phyloP scores from a whole-genome alignment of 164 flowering plant genomes.

The Vitis labrusca region DNA sequence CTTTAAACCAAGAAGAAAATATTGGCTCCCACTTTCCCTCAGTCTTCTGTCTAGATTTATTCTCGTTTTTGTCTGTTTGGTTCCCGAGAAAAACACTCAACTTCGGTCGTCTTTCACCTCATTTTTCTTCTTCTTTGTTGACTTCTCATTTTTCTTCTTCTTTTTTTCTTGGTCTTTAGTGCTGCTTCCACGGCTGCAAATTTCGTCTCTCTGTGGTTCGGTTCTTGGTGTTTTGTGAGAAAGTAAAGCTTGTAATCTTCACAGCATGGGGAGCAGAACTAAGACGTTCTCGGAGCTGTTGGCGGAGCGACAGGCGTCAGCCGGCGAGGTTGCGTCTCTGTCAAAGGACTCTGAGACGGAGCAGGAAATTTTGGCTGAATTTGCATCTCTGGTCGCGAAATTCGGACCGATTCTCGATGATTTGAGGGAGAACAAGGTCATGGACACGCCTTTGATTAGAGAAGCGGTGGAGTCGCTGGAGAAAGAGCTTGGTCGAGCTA shows the following conservation, averaged over 20 bases:
- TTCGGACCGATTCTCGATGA: conserved; percentile 39
- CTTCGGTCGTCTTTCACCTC: no score
- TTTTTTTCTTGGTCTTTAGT: no score
- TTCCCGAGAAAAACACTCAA: no score
- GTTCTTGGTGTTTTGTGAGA: background rate
- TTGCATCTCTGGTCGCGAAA: conserved; percentile 34
- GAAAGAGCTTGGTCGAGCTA: conserved; percentile 39
- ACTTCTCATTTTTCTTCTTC: no score
- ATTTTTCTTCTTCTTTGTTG: no score
- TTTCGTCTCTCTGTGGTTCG: no score
- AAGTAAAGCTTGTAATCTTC: no score
- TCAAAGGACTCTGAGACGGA: conserved; percentile 29
- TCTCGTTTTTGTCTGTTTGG: no score
- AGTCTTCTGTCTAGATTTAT: no score
- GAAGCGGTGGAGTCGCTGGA: conserved; percentile 49
- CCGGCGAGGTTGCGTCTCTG: conserved; percentile 31
- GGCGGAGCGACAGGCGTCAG: conserved; percentile 24
- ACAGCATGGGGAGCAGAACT: conserved; percentile 9
- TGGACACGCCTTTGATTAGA: conserved; percentile 28
- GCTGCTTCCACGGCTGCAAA: no score
- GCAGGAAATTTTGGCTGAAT: conserved; percentile 31
- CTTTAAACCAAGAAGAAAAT: no score
- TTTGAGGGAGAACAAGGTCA: conserved; percentile 23
- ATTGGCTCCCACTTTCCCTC: no score
- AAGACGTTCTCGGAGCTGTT: conserved; percentile 26